Conservation (phyloP, 1,284 basidiomycete species). For the Tilletia walkeri region DNA sequence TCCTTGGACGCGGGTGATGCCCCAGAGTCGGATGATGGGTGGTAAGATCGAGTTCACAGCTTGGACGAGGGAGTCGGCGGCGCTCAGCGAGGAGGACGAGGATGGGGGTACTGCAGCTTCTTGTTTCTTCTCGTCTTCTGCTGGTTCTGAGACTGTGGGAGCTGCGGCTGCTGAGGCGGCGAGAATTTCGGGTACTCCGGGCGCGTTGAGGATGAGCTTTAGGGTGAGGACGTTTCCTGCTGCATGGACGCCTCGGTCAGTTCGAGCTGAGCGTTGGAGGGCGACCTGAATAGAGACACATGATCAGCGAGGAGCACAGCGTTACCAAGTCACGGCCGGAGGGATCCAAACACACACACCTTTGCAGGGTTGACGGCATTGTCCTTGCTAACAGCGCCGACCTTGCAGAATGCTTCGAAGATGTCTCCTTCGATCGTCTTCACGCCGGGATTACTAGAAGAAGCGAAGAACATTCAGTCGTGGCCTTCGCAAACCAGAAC, state of each 20-base stretch:
- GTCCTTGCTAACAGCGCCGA: conserved; percentile 85
- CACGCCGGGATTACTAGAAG: conserved; percentile 59
- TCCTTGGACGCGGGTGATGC: conserved; percentile 80
- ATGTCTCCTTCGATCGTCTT: conserved; percentile 87
- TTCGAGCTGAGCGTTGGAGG: conserved; percentile 84
- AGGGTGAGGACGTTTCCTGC: conserved; percentile 75
- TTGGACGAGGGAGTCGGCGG: conserved; percentile 61
- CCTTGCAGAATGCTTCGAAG: conserved; percentile 81
- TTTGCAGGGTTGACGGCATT: conserved; percentile 90
- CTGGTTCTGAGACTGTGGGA: neutral
- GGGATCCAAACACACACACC: conserved; percentile 53
- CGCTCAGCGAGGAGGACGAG: neutral
- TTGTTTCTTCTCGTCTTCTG: neutral
- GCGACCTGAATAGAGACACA: conserved; percentile 61
- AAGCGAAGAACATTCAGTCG: neutral
- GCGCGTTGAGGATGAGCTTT: conserved; percentile 48
- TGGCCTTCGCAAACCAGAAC: no score
- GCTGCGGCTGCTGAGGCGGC: neutral
- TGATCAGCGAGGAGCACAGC: no score
- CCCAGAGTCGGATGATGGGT: conserved; percentile 88
- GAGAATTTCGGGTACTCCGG: neutral
- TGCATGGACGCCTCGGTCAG: conserved; percentile 96
- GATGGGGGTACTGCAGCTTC: neutral
- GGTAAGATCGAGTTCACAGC: conserved; percentile 84
- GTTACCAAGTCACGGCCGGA: neutral